A percentile compares a stretch with the other conserved stretches of the same genome.
phyloP scores from a whole-genome alignment of 2,329 filamentous ascomycete species.

The Aquanectria penicillioides region DNA sequence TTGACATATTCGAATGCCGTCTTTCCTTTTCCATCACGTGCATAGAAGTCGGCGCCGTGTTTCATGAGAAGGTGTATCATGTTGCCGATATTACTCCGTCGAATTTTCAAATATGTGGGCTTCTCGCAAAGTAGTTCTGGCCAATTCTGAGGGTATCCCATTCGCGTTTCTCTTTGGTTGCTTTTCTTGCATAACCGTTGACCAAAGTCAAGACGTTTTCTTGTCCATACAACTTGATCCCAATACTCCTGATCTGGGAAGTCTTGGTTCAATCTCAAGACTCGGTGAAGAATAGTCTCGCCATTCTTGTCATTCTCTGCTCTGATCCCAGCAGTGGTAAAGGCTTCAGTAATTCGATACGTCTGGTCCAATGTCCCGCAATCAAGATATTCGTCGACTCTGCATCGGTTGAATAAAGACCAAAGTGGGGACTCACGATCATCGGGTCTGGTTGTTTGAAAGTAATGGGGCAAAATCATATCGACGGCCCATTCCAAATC shows the following conservation, averaged over 20 bases:
- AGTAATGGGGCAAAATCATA: not conserved
- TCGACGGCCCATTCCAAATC: conserved; percentile 5
- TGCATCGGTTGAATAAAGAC: not conserved
- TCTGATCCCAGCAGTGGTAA: not conserved
- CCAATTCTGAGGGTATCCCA: no score
- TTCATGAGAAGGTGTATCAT: not conserved
- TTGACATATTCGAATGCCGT: not conserved
- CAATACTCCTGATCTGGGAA: not conserved
- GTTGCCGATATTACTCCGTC: not conserved
- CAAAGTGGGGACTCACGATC: not conserved
- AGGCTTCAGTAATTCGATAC: not conserved
- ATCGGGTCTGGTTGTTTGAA: not conserved
- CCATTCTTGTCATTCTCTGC: not conserved
- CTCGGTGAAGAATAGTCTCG: not conserved
- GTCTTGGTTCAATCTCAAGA: not conserved
- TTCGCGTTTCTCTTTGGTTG: no score
- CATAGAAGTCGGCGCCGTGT: not conserved
- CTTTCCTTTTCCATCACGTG: not conserved
- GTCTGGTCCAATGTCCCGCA: conserved; percentile 11
- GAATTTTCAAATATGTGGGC: not conserved
- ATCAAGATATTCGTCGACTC: not conserved
- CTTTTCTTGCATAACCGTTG: not conserved
- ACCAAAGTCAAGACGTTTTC: not conserved
- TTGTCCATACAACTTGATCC: not conserved
- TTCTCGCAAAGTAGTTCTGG: not conserved